phyloP scores from a whole-genome alignment of 1,284 basidiomycete genomes.

The Gymnopus androsaceus region DNA sequence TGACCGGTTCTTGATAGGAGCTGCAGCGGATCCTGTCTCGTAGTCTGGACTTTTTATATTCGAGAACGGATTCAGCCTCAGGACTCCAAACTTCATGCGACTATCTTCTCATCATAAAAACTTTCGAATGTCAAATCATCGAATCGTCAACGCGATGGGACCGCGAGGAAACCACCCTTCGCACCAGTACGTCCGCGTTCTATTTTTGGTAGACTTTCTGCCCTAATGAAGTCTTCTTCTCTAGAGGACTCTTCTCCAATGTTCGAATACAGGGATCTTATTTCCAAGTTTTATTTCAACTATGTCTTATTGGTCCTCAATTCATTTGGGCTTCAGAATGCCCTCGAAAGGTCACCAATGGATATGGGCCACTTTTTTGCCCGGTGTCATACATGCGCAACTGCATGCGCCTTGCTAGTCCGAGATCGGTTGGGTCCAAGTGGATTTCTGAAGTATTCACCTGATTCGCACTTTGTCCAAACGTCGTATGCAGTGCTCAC shows the following conservation, averaged over 20 bases:
- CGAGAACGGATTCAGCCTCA: constrained; percentile 77
- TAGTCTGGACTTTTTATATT: constrained; percentile 88
- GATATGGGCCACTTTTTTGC: constrained; percentile 88
- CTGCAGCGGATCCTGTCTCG: constrained; percentile 87
- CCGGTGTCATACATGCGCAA: constrained; percentile 79
- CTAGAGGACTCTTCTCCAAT: constrained; percentile 34
- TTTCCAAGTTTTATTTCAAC: constrained; percentile 77
- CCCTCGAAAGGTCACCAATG: constrained; percentile 73
- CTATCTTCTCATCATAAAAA: constrained; percentile 81
- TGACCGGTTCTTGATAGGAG: constrained; percentile 51
- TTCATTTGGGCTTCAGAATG: constrained; percentile 94
- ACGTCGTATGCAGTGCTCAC: constrained; percentile 87
- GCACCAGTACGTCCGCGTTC: constrained; percentile 18
- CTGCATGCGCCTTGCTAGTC: constrained; percentile 67
- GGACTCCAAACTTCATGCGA: constrained; percentile 88
- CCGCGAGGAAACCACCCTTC: constrained; percentile 20
- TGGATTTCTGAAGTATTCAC: constrained; percentile 81
- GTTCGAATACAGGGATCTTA: constrained; percentile 50
- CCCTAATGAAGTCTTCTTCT: not conserved
- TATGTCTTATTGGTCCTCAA: constrained; percentile 88
- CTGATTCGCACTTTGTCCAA: constrained; percentile 92
- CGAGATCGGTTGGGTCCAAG: constrained; percentile 75
- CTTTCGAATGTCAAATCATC: constrained; percentile 80
- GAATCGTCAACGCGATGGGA: constrained; percentile 72
- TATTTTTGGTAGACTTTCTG: not conserved